phyloP scores from a whole-genome alignment of 1,284 basidiomycete species.

The Heterobasidion occidentale region DNA sequence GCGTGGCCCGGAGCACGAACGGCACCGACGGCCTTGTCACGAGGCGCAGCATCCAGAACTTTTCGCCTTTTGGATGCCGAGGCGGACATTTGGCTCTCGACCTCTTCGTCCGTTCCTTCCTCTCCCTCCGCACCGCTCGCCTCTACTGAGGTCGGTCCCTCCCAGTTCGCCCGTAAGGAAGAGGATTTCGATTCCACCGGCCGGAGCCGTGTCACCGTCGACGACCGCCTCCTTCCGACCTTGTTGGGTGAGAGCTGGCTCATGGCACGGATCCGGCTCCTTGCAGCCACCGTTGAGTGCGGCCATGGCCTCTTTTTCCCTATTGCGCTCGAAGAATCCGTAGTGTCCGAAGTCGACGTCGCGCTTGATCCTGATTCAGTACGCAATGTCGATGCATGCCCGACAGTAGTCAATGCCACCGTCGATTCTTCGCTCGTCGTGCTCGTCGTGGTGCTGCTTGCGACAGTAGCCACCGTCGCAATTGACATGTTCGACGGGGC shows the following conservation, averaged over 20 bases:
- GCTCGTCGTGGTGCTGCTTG: conserved; percentile 26
- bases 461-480: conserved; percentile 22
- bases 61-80: conserved; percentile 9
- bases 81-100: neutral
- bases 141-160: conserved; percentile 6
- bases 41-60: too few relatives aligned
- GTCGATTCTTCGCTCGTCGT: conserved; percentile 24
- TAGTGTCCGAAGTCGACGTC: conserved; percentile 15
- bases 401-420: conserved; percentile 37
- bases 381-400: conserved; percentile 35
- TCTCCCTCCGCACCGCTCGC: conserved; percentile 8
- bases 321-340: conserved; percentile 16
- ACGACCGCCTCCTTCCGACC: neutral
- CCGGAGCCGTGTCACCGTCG: conserved; percentile 2
- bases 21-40: too few relatives aligned
- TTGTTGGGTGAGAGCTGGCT: conserved; percentile 6
- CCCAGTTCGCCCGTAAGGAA: conserved; percentile 3
- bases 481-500: conserved; percentile 15
- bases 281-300: conserved; percentile 6
- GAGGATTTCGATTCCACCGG: conserved; percentile 1
- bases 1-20: too few relatives aligned
- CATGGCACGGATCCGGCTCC: conserved; percentile 1
- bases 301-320: conserved; percentile 20
- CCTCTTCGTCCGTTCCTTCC: neutral
- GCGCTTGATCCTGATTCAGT: conserved; percentile 36